Conservation (phyloP, 371 early-diverging fungal genomes). For the Rhizopus delemar region DNA sequence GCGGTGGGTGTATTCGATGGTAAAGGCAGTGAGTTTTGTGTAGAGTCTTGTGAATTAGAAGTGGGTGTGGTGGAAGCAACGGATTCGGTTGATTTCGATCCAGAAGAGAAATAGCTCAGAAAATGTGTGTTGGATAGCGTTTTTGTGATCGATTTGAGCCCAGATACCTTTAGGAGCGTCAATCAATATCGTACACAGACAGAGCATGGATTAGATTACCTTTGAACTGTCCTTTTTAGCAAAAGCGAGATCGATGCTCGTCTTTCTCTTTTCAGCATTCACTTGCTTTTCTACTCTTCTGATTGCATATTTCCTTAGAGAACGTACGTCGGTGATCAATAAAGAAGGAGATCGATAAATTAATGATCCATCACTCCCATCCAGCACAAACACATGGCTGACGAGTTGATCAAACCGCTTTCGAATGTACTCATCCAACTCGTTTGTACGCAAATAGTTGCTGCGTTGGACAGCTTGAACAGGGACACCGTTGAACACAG, state of each 20-base stretch:
- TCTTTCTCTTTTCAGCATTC: conserved; percentile 22
- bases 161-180: conserved; percentile 12
- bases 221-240: conserved; percentile 25
- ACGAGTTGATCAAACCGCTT: conserved; percentile 22
- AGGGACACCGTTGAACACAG: conserved; percentile 51
- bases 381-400: conserved; percentile 47
- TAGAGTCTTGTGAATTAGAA: conserved; percentile 13
- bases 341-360: conserved; percentile 47
- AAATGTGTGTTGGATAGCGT: conserved; percentile 56
- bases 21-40: conserved; percentile 27
- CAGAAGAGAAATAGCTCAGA: conserved; percentile 52
- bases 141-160: conserved; percentile 52
- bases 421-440: conserved; percentile 26
- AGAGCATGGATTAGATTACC: conserved; percentile 8
- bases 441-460: conserved; percentile 32
- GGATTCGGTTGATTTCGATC: conserved; percentile 27
- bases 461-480: conserved; percentile 39
- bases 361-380: conserved; percentile 30
- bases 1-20: conserved; percentile 12
- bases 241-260: background rate
- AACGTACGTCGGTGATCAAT: conserved; percentile 28
- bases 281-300: conserved; percentile 37
- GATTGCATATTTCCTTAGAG: conserved; percentile 34
- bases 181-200: too few species aligned
- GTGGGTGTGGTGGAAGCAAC: background rate